phyloP scores from a whole-genome alignment of 2,329 filamentous ascomycete genomes.

The Fusarium austroafricanum region DNA sequence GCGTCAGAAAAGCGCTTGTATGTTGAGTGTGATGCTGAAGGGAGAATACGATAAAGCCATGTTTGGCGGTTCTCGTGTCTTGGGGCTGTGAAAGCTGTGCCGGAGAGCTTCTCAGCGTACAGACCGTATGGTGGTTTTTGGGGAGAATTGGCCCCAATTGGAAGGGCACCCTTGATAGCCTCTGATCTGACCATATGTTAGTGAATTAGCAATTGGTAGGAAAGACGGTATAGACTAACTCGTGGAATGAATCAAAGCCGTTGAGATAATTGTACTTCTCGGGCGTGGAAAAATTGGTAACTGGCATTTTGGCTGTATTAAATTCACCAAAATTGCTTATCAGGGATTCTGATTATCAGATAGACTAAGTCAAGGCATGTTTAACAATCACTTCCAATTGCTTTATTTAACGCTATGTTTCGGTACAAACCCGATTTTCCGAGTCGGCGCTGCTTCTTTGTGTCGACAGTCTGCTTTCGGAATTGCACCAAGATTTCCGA shows the following conservation, averaged over 20 bases:
- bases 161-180: constrained; percentile 78
- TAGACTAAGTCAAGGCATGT: not conserved
- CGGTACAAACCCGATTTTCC: constrained; percentile 5
- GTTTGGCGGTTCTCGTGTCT: constrained; percentile 75
- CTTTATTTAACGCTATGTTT: not conserved
- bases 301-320: constrained; percentile 22
- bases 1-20: constrained; percentile 49
- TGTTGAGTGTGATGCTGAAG: constrained; percentile 69
- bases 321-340: not conserved
- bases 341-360: not conserved
- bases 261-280: constrained; percentile 79
- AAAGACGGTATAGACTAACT: constrained; percentile 71
- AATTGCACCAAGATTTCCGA: not conserved
- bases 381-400: not conserved
- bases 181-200: constrained; percentile 67
- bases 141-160: constrained; percentile 81
- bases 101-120: constrained; percentile 83
- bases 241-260: constrained; percentile 81
- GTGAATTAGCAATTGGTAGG: too few relatives aligned
- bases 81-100: constrained; percentile 77
- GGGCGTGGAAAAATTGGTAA: constrained; percentile 31
- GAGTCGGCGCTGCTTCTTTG: too few relatives aligned
- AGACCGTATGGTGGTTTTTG: constrained; percentile 82
- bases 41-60: constrained; percentile 77
- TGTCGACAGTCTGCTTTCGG: not conserved